Base-by-base conservation (phyloP, 2,329 filamentous ascomycete genomes). In the Paraphoma sp. region DNA sequence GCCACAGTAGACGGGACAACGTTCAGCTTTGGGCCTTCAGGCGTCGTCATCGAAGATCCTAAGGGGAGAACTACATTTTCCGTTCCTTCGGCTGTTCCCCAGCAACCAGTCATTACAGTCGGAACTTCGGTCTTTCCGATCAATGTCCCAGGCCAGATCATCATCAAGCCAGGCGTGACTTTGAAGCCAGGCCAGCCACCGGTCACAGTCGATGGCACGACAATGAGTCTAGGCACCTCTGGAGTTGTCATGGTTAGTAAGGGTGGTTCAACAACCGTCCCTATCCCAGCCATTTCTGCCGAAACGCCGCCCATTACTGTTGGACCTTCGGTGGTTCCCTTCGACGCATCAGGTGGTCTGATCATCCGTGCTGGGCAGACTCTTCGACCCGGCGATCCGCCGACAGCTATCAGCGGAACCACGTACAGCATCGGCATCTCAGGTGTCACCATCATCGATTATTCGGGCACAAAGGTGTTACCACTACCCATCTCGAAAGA, bases 121-220 rank as follows among this genome's bases (percentile, higher is more conserved):
- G 63, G 63, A 11, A 52, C 63, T 4, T 57, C 56, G 9, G 31
- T 60, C 17, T 31, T 65, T 16, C 51, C 60, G 1, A 47, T 62
- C 2, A 53, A 62, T 28, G 53, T 58, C 1, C 53, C 58, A 1
- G 58, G 63, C 17, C 57, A 57, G 17, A 10, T 65, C 10, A 44
- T 65, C 11, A 54, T 65, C 18, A 45, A 55, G n/a, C 58, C 63
- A 3, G 63, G 63, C 16, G 53, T 56, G 4, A 63, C 60, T n/a
- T 17, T 63, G 7, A 52, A 31, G n/a, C 45, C 31, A 33, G 56
- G 56, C 11, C 57, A 55, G 17, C 51, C 53, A 6, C 45, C 63
- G 9, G 33, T 55, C 1, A 47, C 56, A 1, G 56, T 62, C 7
- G 56, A 54, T 14, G 58, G 56, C 6, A 61, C 60, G 1, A 62